Evolutionary conservation across 2,329 filamentous ascomycete genomes (phyloP).

Genomic region (Trichoderma semiorbis): DNA sequence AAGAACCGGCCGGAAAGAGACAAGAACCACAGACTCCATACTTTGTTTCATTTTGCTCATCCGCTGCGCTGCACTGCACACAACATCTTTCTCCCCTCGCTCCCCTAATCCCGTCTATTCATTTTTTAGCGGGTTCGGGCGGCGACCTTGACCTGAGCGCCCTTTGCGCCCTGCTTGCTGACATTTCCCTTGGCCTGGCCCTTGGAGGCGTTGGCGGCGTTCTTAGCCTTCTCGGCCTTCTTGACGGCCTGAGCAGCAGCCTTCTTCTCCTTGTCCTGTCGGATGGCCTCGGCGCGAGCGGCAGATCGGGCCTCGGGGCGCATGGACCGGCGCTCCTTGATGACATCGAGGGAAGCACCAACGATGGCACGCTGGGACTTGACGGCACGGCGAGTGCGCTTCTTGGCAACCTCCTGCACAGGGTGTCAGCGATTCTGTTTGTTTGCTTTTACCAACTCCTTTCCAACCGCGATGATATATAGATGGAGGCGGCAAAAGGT

Average conservation of each 20-base stretch:
- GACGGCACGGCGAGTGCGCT: conserved; percentile 95
- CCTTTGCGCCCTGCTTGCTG: conserved; percentile 98
- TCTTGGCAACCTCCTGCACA: conserved; percentile 96
- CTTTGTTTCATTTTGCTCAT: conserved; percentile 18
- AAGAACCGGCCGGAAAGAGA: conserved; percentile 43
- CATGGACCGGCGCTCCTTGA: conserved; percentile 96
- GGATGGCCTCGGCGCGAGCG: conserved; percentile 85
- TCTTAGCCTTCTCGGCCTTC: conserved; percentile 99
- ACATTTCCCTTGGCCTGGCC: conserved; percentile 76
- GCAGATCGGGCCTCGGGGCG: conserved; percentile 94
- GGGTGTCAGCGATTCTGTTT: conserved; percentile 37
- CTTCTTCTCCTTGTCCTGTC: conserved; percentile 99
- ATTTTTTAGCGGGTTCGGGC: conserved; percentile 70
- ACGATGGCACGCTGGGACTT: conserved; percentile 99
- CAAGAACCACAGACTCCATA: conserved; percentile 41
- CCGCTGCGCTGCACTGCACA: neutral
- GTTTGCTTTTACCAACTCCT: neutral
- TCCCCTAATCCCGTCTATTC: conserved; percentile 6
- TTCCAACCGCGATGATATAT: neutral
- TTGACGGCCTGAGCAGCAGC: conserved; percentile 79
- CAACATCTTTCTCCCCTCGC: neutral
- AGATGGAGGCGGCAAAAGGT: neutral
- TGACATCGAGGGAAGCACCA: conserved; percentile 97
- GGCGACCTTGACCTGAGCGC: conserved; percentile 78
- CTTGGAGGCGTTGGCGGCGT: conserved; percentile 67